Conservation (phyloP, 106 monocot genomes). For the Narthecium ossifragum region DNA sequence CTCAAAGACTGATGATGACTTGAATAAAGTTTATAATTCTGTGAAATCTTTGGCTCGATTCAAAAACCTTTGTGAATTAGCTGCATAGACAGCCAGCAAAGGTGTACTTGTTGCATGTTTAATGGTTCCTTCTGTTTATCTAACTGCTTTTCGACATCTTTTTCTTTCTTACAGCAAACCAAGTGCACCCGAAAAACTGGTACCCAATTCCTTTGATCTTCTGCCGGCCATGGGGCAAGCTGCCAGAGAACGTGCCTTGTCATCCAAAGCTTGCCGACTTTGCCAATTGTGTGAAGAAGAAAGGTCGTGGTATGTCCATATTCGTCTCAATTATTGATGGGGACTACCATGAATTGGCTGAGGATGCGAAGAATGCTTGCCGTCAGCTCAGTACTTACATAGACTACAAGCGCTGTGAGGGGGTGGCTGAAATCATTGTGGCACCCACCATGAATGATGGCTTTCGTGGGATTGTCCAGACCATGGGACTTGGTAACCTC, state of each 20-base stretch:
- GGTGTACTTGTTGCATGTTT: too few relatives aligned
- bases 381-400: constrained; percentile 86
- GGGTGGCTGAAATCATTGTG: constrained; percentile 92
- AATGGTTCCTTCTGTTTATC: neutral
- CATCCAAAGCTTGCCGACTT: constrained; percentile 99
- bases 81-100: too few relatives aligned
- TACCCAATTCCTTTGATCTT: constrained; percentile 95
- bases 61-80: too few relatives aligned
- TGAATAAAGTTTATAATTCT: too few relatives aligned
- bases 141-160: neutral
- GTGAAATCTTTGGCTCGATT: too few relatives aligned
- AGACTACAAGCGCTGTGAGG: constrained; percentile 92
- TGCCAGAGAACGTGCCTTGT: constrained; percentile 98
- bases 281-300: constrained; percentile 99
- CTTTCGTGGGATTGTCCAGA: constrained; percentile 90
- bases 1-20: too few relatives aligned
- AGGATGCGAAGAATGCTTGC: constrained; percentile 81
- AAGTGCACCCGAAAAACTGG: constrained; percentile 98
- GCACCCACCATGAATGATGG: constrained; percentile 86
- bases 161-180: constrained; percentile 44
- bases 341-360: constrained; percentile 80
- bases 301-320: constrained; percentile 96
- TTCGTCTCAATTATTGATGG: constrained; percentile 89
- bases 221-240: constrained; percentile 96
- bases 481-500: constrained; percentile 97